Base-by-base conservation (phyloP, 805 yeast species). In the Candida succiphila region DNA sequence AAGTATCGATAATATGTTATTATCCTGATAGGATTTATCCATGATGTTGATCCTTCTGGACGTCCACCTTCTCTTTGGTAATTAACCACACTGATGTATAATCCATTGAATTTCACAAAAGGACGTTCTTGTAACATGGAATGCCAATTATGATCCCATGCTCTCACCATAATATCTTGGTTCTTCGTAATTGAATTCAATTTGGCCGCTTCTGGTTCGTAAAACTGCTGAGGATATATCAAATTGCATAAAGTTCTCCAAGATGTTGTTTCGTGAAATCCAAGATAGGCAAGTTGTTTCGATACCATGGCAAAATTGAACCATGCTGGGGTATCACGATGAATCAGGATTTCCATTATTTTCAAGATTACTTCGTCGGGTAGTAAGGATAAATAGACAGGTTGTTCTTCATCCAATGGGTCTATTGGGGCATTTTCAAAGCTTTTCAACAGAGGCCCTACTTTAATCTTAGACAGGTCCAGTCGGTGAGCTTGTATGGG, bases 1-100 rank as follows among this genome's bases (percentile, higher is more conserved):
- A 79, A 56, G 53, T 87, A 92, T 41, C 98, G 62, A 51, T 85
- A 89, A 50, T 89, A 89, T 0, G 96, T 84, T 27, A 89, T 82
- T 51, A 86, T 75, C 44, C 84, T 75, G 16, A 83, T 72, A 2
- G 96, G 96, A 39, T 75, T 74, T 29, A 67, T 56, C 80, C 92
- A 75, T 5, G 82, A 67, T 21, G 65, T 63, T 1, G 83, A 72
- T 29, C 77, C 71, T 42, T 74, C 83, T 7, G 75, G 69, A 33
- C 77, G 67, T 3, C 83, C 79, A 25, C 96, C 96, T 47, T 83
- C 86, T 35, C 94, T 69, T 43, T 81, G 72, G 55, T 87, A 88
- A 39, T 82, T 82, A 33, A 88, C 83, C 15, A 78, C 82, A 45
- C 94, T 78, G 17, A 89, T 82, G 46, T 89, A 89, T 15, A 86